These are phyloP conservation scores for Chimonanthus praecox DNA, from an alignment of 164 flowering plant species.

Conservation along the genomic window DNA sequence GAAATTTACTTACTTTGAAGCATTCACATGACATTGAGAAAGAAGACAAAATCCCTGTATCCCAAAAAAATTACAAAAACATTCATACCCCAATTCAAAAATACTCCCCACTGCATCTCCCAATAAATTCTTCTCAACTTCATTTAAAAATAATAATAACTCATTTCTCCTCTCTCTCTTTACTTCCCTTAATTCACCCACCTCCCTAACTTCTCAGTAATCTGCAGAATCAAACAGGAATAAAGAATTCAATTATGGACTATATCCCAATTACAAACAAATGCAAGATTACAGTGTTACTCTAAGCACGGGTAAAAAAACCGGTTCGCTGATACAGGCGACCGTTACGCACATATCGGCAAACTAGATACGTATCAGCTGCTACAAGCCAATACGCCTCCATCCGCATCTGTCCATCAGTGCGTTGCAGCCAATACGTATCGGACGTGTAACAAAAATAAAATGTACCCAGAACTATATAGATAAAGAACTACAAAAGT, in stretches of 20 bases:
- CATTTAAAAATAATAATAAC: background rate
- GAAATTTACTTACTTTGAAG: background rate
- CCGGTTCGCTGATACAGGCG: too few species aligned
- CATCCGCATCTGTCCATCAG: too few species aligned
- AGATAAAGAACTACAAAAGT: too few species aligned
- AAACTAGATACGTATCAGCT: too few species aligned
- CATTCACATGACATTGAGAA: background rate
- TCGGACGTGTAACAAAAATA: too few species aligned
- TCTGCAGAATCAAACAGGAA: constrained; percentile 1
- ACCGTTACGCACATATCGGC: too few species aligned
- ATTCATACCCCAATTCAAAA: constrained; percentile 5
- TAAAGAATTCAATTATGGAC: background rate
- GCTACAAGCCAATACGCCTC: too few species aligned
- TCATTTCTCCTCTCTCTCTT: background rate
- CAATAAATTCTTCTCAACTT: background rate
- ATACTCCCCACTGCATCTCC: background rate
- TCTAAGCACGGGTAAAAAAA: too few species aligned
- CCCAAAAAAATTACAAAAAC: constrained; percentile 3
- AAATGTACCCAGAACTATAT: too few species aligned
- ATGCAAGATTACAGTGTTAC: too few species aligned
- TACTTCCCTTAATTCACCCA: background rate
- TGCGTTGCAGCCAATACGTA: too few species aligned
- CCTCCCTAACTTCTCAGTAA: background rate
- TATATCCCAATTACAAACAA: too few species aligned
- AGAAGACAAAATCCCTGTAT: constrained; percentile 5